Evolutionary conservation across 768 basidiomycete genomes (phyloP), one percentile per base, ranked within the genome.

Genomic region (Boletus rubropictus): DNA sequence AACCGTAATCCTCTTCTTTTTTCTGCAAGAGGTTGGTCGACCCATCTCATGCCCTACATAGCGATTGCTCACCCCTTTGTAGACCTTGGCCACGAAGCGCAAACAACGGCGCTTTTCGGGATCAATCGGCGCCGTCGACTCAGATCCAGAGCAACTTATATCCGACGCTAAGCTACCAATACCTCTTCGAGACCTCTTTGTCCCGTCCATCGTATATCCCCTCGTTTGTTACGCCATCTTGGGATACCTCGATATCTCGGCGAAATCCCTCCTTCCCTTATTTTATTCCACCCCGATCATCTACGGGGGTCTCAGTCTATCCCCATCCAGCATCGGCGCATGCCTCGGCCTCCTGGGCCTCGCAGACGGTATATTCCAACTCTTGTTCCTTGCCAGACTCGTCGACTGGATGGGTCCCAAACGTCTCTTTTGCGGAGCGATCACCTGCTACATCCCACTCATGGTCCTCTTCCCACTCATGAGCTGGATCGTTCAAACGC

Each of bases 1-100:
- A 2, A 46, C 76, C 7, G 56, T 80, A 7, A 71, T 75, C 0
- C 57, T 54, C 1, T 46, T 71, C 27, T 52, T 79, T 15, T 79
- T 74, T 61, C 65, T 86, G 12, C 73, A 80, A 49, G 85, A 86
- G 67, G 76, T 73, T 18, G 17, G 66, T 53, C 5, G 7, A 22
- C 15, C 4, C 21, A 21, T 21, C 20, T 14, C 17, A 4, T 5
- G 14, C 25, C 18, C 2, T 1, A 25, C n/a, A 7, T 2, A 3
- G 10, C n/a, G 5, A 38, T 48, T n/a, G 4, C 49, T 63, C 32
- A 61, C 38, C 20, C 3, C 1, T 37, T 31, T 10, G 21, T 20
- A 53, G 55, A 54, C 55, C 14, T 22, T 60, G 22, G 40, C 55
- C 4, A 6, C 45, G 10, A 51, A 49, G 33, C 44, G 43, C 17